Base-by-base conservation (phyloP, 2,329 filamentous ascomycete genomes). In the Domatiomyces catenatus region DNA sequence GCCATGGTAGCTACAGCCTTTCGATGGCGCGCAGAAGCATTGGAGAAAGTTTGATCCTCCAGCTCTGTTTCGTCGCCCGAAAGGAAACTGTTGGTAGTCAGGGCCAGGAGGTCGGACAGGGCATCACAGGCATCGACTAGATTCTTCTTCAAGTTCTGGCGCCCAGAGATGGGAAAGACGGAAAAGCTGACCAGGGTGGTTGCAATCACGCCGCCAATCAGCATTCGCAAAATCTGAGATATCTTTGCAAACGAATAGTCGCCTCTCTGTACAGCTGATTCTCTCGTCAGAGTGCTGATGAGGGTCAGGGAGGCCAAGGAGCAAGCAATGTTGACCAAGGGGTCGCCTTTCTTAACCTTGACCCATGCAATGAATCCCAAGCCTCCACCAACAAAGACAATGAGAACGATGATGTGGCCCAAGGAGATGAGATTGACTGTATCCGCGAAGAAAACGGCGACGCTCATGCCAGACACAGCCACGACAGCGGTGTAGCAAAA, bases 241-340 rank as follows among this genome's bases (percentile, higher is more conserved):
- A 94, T 83, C 66, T 93, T 93, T 52, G 79, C 79, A 59, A 84
- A 80, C 0, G 84, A 88, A 61, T 94, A 87, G 48, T 83, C 81
- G 5, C 85, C 86, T 32, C 77, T 80, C 60, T 94, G 86, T 0
- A 95, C 81, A 2, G 87, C 81, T 48, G 87, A 88, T 66, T 95
- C 90, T 67, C 93, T 94, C 8, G 90, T 94, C 54, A 95, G 71
- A 45, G 94, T 79, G 2, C 85, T 89, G 62, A 95, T 94, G 56
- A 92, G 85, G 47, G 86, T 86, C 52, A 96, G 80, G 32, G 86
- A 90, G 5, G 89, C 80, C 57, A 95, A 72, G 28, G 88, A 94
- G 58, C 84, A 87, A 46, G 84, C 86, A 36, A 90, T 84, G 61
- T 88, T 89, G 56, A 92, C 86, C 50, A 92, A 69, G 5, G 86